A percentile compares a stretch with the other conserved stretches of the same genome.
Evolutionary conservation across 2,329 filamentous ascomycete species (phyloP).

Genomic region (Apiospora malaysiana): DNA sequence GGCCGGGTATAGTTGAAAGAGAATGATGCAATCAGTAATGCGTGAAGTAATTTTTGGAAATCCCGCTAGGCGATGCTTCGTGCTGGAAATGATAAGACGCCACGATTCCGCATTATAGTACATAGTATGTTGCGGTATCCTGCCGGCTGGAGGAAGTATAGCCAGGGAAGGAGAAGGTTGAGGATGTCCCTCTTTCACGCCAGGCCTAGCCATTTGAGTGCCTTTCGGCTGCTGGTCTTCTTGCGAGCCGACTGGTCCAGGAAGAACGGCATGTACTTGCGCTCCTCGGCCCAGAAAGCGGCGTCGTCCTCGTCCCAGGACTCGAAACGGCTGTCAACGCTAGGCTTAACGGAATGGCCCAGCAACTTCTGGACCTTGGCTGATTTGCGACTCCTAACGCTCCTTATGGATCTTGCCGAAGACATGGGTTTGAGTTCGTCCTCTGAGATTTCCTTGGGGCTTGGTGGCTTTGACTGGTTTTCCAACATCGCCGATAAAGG

Average conservation of each 20-base stretch:
- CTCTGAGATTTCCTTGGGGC: not conserved
- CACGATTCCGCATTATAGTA: not conserved
- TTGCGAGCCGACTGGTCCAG: constrained; percentile 25
- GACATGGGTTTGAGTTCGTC: constrained; percentile 30
- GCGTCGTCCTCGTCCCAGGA: constrained; percentile 40
- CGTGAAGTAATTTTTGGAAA: not conserved
- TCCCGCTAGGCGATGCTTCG: not conserved
- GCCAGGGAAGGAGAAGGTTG: too few species aligned
- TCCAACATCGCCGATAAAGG: constrained; percentile 33
- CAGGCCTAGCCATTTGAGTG: constrained; percentile 59
- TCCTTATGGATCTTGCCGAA: constrained; percentile 26
- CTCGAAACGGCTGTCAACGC: not conserved
- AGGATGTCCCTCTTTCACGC: constrained; percentile 36
- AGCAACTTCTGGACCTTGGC: constrained; percentile 31
- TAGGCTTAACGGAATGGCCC: constrained; percentile 23
- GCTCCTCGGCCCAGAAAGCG: constrained; percentile 54
- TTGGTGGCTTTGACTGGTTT: constrained; percentile 25
- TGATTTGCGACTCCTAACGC: constrained; percentile 30
- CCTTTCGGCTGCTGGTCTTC: constrained; percentile 55
- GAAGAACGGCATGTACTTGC: constrained; percentile 50
- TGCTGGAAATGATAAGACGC: not conserved
- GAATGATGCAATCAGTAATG: not conserved
- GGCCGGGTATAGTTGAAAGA: not conserved
- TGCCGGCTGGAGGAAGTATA: too few species aligned
- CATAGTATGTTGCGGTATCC: too few species aligned